Evolutionary conservation across 2,329 filamentous ascomycete species (phyloP), one percentile per base, ranked within the genome.

Genomic region (Botrytis deweyae): DNA sequence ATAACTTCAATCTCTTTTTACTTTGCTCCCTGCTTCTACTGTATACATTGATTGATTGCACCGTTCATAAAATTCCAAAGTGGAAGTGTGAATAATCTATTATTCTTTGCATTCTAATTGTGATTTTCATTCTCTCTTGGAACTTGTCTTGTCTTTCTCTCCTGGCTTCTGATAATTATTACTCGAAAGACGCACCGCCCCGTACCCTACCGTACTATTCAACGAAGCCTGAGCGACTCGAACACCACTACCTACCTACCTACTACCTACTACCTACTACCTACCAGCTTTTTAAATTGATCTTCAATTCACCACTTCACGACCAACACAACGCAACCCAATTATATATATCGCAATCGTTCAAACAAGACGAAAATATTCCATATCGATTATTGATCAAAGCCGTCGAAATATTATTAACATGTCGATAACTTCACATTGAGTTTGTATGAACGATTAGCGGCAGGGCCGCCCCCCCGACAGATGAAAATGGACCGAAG

Each of bases 391-490:
- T 29, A 8, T 29, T 68, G 10, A 33, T 25, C 33, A 58, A 29
- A 5, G 16, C 40, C 40, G 20, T 14, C 36, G 18, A 25, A 29
- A 42, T 33, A 58, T 58, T 18, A 2, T 44, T 69, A 69, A 49
- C 33, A 72, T 72, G 71, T 62, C 64, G 40, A 72, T 62, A 72
- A 55, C 68, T 66, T 70, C 63, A 74, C 70, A 66, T 77, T 68
- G 70, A 73, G 12, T 44, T 14, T 68, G 22, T 18, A 72, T 55
- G 52, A 72, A 29, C 63, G 38, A 72, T 72, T 67, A 69, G 78
- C 79, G 79, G 78, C 78, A 73, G 78, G 79, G 74, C 78, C 78
- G 78, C 76, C 52, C 75, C 75, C 64, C 63, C 66, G 73, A n/a
- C 36, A 42, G 38, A 61, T 52, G 58, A 76, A 73, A 63, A 81